Conservation (phyloP, 2,329 filamentous ascomycete genomes). For the Epichloe sylvatica region DNA sequence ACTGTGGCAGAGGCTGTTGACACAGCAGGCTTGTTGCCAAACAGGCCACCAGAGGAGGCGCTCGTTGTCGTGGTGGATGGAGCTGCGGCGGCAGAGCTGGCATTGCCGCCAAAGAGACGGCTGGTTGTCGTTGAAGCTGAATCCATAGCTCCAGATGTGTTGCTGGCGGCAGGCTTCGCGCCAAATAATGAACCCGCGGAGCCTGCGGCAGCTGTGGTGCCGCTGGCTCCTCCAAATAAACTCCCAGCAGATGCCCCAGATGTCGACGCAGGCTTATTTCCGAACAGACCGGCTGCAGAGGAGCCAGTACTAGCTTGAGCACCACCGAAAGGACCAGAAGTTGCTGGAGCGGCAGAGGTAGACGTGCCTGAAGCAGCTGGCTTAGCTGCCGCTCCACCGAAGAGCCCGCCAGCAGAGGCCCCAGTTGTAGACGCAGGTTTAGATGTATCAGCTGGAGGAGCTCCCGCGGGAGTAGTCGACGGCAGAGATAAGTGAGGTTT, state of each 20-base stretch:
- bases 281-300: conserved; percentile 8
- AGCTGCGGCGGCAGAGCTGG: conserved; percentile 11
- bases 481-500: conserved; percentile 5
- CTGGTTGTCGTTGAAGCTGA: conserved; percentile 20
- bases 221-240: conserved; percentile 14
- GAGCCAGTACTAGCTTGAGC: conserved; percentile 12
- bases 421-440: conserved; percentile 11
- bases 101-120: conserved; percentile 19
- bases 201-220: conserved; percentile 10
- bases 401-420: conserved; percentile 11
- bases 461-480: conserved; percentile 34
- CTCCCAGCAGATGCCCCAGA: conserved; percentile 10
- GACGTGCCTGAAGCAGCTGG: conserved; percentile 9
- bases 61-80: conserved; percentile 15
- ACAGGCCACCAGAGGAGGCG: conserved; percentile 15
- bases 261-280: conserved; percentile 12
- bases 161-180: conserved; percentile 24
- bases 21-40: conserved; percentile 20
- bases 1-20: conserved; percentile 15
- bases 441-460: conserved; percentile 30
- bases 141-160: conserved; percentile 18
- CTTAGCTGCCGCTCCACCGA: conserved; percentile 12
- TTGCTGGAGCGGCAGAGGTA: conserved; percentile 9
- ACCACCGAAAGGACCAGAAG: conserved; percentile 2
- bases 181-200: conserved; percentile 25